Conservation (phyloP, 352 stramenopile genomes). For the Phytophthora niederhauseri region DNA sequence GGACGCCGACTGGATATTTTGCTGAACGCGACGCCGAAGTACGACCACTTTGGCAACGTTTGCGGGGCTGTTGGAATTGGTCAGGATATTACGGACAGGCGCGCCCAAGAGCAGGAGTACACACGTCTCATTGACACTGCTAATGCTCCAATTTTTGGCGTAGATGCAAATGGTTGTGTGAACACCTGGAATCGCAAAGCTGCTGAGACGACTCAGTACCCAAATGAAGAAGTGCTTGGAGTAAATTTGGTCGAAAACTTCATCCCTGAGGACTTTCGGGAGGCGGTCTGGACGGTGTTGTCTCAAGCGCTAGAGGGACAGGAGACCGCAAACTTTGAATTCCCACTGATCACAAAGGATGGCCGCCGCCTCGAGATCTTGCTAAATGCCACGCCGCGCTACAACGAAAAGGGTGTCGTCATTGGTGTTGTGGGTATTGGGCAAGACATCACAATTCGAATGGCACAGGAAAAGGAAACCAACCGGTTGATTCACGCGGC, state of each 20-base stretch:
- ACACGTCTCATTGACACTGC: slow-evolving; percentile 85
- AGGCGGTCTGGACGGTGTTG: slow-evolving; percentile 57
- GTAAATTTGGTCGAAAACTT: slow-evolving; percentile 80
- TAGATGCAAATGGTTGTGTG: slow-evolving; percentile 67
- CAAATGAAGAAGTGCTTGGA: slow-evolving; percentile 66
- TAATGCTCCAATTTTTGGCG: slow-evolving; percentile 85
- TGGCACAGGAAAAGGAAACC: slow-evolving; percentile 76
- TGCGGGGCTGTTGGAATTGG: slow-evolving; percentile 68
- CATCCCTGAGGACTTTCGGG: slow-evolving; percentile 64
- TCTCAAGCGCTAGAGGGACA: slow-evolving; percentile 61
- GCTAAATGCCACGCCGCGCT: slow-evolving; percentile 58
- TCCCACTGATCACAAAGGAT: slow-evolving; percentile 61
- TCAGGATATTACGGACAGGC: slow-evolving; percentile 71
- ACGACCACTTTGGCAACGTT: slow-evolving; percentile 64
- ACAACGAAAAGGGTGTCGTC: slow-evolving; percentile 60
- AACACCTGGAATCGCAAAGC: slow-evolving; percentile 89
- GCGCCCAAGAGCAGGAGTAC: slow-evolving; percentile 80
- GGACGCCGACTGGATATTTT: slow-evolving; percentile 58
- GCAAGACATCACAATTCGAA: slow-evolving; percentile 65
- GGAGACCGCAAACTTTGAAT: slow-evolving; percentile 68
- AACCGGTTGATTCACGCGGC: slow-evolving; percentile 69
- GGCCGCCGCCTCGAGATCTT: slow-evolving; percentile 53
- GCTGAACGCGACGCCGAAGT: slow-evolving; percentile 63
- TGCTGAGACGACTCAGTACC: slow-evolving; percentile 80
- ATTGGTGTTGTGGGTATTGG: slow-evolving; percentile 70